Evolutionary conservation across 1,284 basidiomycete genomes (phyloP).

Genomic region (Athelia psychrophila): DNA sequence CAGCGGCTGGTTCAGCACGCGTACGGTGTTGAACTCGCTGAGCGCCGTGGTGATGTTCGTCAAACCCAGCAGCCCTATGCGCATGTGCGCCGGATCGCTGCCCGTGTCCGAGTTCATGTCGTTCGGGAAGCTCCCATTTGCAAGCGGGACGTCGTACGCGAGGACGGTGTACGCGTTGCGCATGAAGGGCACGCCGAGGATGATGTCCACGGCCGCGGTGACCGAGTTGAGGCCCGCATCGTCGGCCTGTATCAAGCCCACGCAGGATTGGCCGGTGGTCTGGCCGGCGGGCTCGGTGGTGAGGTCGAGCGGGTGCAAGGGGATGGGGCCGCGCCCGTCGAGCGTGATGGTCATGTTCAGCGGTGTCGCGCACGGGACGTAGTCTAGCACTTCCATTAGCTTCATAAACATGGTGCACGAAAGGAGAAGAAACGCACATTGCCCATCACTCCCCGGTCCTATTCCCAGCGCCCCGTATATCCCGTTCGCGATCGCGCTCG

Average conservation of each 20-base stretch:
- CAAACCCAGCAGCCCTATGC: constrained; percentile 55
- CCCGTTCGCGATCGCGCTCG: constrained; percentile 57
- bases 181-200: constrained; percentile 74
- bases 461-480: constrained; percentile 77
- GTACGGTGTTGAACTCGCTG: constrained; percentile 62
- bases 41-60: constrained; percentile 58
- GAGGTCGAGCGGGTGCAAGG: constrained; percentile 72
- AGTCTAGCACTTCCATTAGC: constrained; percentile 41
- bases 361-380: constrained; percentile 64
- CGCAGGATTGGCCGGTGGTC: constrained; percentile 46
- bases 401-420: neutral
- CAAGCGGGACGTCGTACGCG: constrained; percentile 51
- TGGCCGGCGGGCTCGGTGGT: constrained; percentile 38
- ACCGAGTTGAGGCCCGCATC: constrained; percentile 34
- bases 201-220: constrained; percentile 52
- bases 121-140: constrained; percentile 41
- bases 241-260: constrained; percentile 62
- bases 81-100: constrained; percentile 29
- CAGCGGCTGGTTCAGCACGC: constrained; percentile 60
- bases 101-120: constrained; percentile 9
- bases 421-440: constrained; percentile 45
- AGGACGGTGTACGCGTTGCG: constrained; percentile 72
- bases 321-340: constrained; percentile 49
- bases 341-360: constrained; percentile 68
- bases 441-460: constrained; percentile 53